These are phyloP conservation scores for Crithidia mellificae DNA, from an alignment of 208 protist genomes.

Conservation along the genomic window DNA sequence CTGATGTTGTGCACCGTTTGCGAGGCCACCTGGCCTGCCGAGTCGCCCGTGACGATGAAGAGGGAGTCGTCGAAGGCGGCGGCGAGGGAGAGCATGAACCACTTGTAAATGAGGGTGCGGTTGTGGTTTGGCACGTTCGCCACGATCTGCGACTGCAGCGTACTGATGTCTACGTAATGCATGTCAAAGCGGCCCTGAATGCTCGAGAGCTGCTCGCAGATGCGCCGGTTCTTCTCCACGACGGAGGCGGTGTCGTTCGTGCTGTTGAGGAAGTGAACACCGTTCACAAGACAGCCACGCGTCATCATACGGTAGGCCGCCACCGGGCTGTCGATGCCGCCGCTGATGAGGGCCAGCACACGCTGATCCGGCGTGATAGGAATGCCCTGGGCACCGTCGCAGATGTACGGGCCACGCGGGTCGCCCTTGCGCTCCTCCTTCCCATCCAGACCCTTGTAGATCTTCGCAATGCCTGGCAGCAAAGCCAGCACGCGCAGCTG, in stretches of 20 bases:
- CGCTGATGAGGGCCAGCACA: constrained; percentile 72
- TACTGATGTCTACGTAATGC: constrained; percentile 85
- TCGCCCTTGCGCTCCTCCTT: constrained; percentile 51
- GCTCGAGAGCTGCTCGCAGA: constrained; percentile 61
- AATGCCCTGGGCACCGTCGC: constrained; percentile 67
- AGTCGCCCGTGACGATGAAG: constrained; percentile 78
- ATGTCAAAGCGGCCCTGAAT: constrained; percentile 77
- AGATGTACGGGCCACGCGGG: constrained; percentile 51
- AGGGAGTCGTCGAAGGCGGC: constrained; percentile 60
- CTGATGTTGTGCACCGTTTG: constrained; percentile 86
- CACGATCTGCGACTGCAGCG: constrained; percentile 81
- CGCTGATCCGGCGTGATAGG: constrained; percentile 62
- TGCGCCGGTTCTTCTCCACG: constrained; percentile 74
- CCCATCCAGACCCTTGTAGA: constrained; percentile 46
- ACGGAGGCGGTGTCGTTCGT: constrained; percentile 82
- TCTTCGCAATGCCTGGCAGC: constrained; percentile 76
- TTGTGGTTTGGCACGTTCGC: constrained; percentile 77
- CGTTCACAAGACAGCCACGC: constrained; percentile 69
- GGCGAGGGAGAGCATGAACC: constrained; percentile 80
- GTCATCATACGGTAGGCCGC: constrained; percentile 89
- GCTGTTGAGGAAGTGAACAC: constrained; percentile 85
- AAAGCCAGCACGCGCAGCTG: constrained; percentile 60
- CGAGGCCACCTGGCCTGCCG: constrained; percentile 78
- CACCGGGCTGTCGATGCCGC: constrained; percentile 86
- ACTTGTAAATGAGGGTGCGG: constrained; percentile 87